phyloP scores from a whole-genome alignment of 768 basidiomycete species.

The Dentipellis fragilis region DNA sequence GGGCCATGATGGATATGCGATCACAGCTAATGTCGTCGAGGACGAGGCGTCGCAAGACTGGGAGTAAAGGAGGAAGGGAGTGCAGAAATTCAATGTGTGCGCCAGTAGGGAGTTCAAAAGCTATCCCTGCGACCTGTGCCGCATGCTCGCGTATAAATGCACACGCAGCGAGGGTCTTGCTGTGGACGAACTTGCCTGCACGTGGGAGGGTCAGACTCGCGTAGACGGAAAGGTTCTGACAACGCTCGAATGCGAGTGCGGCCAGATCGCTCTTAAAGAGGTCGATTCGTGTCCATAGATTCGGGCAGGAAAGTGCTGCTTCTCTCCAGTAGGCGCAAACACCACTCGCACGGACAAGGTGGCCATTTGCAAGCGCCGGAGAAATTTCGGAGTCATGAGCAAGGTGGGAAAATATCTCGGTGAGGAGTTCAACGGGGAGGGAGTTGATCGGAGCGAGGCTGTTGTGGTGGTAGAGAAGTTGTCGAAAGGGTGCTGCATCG shows the following conservation, averaged over 20 bases:
- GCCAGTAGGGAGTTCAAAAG: too few species aligned
- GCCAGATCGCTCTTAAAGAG: background rate
- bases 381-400: background rate
- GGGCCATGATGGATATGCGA: too few species aligned
- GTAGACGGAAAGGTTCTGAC: background rate
- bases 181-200: too few species aligned
- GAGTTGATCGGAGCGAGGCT: background rate
- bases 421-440: background rate
- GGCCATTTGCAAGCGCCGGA: background rate
- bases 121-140: too few species aligned
- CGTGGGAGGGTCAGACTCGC: background rate
- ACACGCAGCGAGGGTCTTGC: too few species aligned
- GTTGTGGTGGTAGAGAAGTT: background rate
- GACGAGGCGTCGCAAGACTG: too few species aligned
- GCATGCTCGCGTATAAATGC: too few species aligned
- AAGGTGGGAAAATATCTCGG: background rate
- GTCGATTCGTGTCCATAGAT: background rate
- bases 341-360: background rate
- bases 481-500: too few species aligned
- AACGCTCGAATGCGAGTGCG: background rate
- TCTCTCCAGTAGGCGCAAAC: background rate
- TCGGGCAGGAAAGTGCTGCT: background rate
- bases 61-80: too few species aligned
- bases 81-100: too few species aligned
- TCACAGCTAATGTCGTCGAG: too few species aligned